These are phyloP conservation scores for Zoysia pacifica DNA, from an alignment of 176 grass and related monocot genomes.

Conservation along the genomic window DNA sequence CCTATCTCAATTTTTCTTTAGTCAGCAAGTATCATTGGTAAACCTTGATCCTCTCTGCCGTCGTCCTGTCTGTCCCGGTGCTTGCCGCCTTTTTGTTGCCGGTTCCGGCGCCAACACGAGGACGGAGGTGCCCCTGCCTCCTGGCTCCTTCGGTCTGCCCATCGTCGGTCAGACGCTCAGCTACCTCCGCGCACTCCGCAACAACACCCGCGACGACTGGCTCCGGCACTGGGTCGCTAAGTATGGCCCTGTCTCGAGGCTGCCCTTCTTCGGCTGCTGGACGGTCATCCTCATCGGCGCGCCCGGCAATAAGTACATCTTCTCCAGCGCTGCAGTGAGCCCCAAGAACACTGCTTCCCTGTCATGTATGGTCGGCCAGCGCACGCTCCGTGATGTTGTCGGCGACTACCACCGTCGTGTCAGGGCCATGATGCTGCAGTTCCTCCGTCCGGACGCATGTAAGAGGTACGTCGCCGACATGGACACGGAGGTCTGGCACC, in stretches of 20 bases:
- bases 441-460: neutral
- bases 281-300: slow-evolving; percentile 32
- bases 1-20: too few relatives aligned
- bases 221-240: neutral
- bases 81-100: too few relatives aligned
- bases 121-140: neutral
- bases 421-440: neutral
- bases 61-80: neutral
- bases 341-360: neutral
- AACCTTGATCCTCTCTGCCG: too few relatives aligned
- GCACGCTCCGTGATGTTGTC: neutral
- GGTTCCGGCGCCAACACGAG: neutral
- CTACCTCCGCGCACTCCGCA: neutral
- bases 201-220: neutral
- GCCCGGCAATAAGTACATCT: slow-evolving; percentile 31
- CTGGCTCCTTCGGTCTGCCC: neutral
- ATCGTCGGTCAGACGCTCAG: neutral
- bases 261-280: slow-evolving; percentile 41
- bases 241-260: slow-evolving; percentile 35
- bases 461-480: neutral
- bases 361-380: neutral
- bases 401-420: neutral
- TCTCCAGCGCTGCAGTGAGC: neutral
- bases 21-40: too few relatives aligned
- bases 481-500: neutral